phyloP scores from a whole-genome alignment of 495 filamentous ascomycete species.

The Corynascus novoguineensis region DNA sequence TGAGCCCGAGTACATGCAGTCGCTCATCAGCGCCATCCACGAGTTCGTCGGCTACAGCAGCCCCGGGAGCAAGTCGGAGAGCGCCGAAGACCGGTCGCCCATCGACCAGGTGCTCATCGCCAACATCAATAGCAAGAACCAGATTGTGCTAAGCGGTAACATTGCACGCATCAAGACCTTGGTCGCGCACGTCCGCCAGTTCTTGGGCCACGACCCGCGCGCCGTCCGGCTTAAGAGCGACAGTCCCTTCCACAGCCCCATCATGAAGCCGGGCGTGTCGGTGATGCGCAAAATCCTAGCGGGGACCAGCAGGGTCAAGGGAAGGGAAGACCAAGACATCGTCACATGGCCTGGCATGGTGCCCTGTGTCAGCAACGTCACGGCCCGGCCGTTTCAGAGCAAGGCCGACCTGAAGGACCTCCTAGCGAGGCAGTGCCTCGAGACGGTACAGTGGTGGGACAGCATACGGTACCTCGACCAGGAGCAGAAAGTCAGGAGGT shows the following conservation, averaged over 20 bases:
- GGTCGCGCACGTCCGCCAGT: constrained; percentile 84
- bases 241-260: constrained; percentile 85
- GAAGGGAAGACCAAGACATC: constrained; percentile 48
- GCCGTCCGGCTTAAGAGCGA: constrained; percentile 84
- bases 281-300: constrained; percentile 63
- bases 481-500: constrained; percentile 73
- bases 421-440: constrained; percentile 69
- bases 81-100: constrained; percentile 56
- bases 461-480: constrained; percentile 86
- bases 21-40: constrained; percentile 65
- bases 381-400: constrained; percentile 67
- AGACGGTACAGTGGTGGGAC: constrained; percentile 92
- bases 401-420: constrained; percentile 68
- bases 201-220: constrained; percentile 86
- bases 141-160: constrained; percentile 89
- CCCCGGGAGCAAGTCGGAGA: constrained; percentile 61
- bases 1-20: constrained; percentile 63
- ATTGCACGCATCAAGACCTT: constrained; percentile 78
- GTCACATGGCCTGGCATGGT: constrained; percentile 64
- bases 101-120: constrained; percentile 87
- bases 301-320: constrained; percentile 42
- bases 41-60: constrained; percentile 70
- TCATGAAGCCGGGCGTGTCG: constrained; percentile 79
- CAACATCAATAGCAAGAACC: constrained; percentile 92
- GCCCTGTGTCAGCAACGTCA: constrained; percentile 81